phyloP scores from a whole-genome alignment of 495 filamentous ascomycete genomes.

The Penicillium cataractarum region DNA sequence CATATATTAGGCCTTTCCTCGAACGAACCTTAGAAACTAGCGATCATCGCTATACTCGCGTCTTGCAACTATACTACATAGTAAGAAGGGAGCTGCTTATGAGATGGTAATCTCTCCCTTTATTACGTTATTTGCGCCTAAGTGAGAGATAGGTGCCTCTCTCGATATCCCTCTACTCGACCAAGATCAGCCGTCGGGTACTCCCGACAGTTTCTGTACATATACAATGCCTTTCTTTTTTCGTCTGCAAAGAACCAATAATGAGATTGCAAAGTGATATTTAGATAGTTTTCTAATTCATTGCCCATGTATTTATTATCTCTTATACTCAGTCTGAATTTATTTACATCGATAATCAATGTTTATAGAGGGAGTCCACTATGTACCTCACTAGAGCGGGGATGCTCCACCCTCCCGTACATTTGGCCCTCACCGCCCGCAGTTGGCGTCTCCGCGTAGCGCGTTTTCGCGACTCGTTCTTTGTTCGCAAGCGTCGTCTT shows the following conservation, averaged over 20 bases:
- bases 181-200: not conserved
- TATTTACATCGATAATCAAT: not conserved
- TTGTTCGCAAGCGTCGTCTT: not conserved
- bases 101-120: not conserved
- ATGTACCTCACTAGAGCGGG: not conserved
- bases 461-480: conserved; percentile 19
- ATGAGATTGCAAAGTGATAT: not conserved
- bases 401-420: not conserved
- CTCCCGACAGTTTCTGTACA: conserved; percentile 9
- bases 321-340: not conserved
- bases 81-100: not conserved
- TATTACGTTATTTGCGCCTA: not conserved
- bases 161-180: not conserved
- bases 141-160: not conserved
- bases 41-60: not conserved
- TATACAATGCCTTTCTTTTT: conserved; percentile 10
- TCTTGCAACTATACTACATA: not conserved
- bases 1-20: not conserved
- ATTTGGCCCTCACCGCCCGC: conserved; percentile 1
- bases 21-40: not conserved
- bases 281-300: not conserved
- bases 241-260: not conserved
- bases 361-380: not conserved
- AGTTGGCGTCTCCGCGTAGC: conserved; percentile 7
- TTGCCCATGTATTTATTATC: not conserved